Conservation (phyloP, 345 rosid species). For the Bruguiera parviflora region DNA sequence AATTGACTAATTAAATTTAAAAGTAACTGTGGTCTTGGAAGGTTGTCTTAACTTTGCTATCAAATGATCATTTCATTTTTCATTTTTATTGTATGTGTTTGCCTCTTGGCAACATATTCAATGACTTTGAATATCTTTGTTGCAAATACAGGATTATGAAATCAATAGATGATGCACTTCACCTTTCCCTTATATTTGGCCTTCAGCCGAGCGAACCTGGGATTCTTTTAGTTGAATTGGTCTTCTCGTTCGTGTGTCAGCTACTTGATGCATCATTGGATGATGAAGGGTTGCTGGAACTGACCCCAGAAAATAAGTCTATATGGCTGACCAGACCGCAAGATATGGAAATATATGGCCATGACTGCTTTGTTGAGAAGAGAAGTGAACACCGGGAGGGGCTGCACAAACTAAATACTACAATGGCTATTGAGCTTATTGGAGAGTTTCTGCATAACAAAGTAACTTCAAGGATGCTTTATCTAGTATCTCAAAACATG, state of each 20-base stretch:
- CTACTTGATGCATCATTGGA: slow-evolving; percentile 90
- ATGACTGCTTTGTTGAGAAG: slow-evolving; percentile 42
- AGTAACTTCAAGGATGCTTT: slow-evolving; percentile 72
- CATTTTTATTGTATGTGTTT: background rate
- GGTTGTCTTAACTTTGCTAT: background rate
- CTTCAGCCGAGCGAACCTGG: slow-evolving; percentile 60
- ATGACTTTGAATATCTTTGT: slow-evolving; percentile 8
- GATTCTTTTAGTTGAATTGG: slow-evolving; percentile 59
- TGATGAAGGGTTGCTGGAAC: slow-evolving; percentile 82
- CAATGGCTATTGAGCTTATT: slow-evolving; percentile 70
- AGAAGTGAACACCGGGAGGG: slow-evolving; percentile 50
- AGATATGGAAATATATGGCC: slow-evolving; percentile 65
- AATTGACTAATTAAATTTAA: background rate
- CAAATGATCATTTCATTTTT: background rate
- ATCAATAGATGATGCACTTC: slow-evolving; percentile 63
- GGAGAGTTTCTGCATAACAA: slow-evolving; percentile 69
- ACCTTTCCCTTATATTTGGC: slow-evolving; percentile 75
- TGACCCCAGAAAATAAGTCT: slow-evolving; percentile 52
- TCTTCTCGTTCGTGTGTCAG: slow-evolving; percentile 78
- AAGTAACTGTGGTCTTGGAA: background rate
- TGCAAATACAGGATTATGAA: slow-evolving; percentile 69
- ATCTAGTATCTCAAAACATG: slow-evolving; percentile 73
- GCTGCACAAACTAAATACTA: slow-evolving; percentile 58
- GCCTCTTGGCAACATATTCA: background rate
- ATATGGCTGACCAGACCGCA: slow-evolving; percentile 49